A percentile compares a stretch with the other conserved stretches of the same genome.
Evolutionary conservation across 2,329 filamentous ascomycete species (phyloP).

Genomic region (Sporothrix pallida): DNA sequence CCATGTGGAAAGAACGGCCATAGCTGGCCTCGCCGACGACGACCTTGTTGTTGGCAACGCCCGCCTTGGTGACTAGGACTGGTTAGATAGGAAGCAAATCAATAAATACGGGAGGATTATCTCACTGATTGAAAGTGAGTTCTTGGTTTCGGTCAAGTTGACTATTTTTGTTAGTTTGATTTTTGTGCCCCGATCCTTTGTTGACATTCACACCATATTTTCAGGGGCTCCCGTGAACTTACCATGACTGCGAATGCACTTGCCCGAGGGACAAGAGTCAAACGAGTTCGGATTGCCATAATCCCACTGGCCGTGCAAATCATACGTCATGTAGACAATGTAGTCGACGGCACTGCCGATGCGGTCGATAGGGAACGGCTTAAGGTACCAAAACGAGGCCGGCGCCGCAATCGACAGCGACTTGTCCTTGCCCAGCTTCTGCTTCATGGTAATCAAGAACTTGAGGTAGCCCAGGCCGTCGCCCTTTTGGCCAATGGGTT

Average conservation of each 20-base stretch:
- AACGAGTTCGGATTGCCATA: slow-evolving; percentile 37
- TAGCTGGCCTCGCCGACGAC: slow-evolving; percentile 45
- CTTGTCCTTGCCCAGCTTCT: slow-evolving; percentile 37
- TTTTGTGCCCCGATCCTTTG: neutral
- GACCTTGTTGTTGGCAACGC: slow-evolving; percentile 42
- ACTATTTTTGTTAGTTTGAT: slow-evolving; percentile 35
- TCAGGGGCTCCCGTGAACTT: neutral
- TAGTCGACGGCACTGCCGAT: slow-evolving; percentile 43
- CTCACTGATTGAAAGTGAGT: slow-evolving; percentile 41
- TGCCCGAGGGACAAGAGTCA: slow-evolving; percentile 13
- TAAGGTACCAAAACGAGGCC: slow-evolving; percentile 45
- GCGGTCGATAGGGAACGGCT: slow-evolving; percentile 41
- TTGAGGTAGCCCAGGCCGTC: slow-evolving; percentile 47
- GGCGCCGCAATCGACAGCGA: slow-evolving; percentile 41
- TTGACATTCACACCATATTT: neutral
- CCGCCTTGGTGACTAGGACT: slow-evolving; percentile 44
- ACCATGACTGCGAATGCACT: slow-evolving; percentile 22
- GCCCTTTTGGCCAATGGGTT: slow-evolving; percentile 41
- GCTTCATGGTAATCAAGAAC: slow-evolving; percentile 42
- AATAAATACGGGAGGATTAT: neutral
- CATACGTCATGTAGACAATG: slow-evolving; percentile 46
- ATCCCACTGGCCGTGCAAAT: slow-evolving; percentile 50
- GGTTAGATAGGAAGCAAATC: neutral
- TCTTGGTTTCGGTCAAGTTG: slow-evolving; percentile 45
- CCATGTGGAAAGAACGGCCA: slow-evolving; percentile 46